Base-by-base conservation (phyloP, 139 green algal genomes). In the Asterochloris sp. region DNA sequence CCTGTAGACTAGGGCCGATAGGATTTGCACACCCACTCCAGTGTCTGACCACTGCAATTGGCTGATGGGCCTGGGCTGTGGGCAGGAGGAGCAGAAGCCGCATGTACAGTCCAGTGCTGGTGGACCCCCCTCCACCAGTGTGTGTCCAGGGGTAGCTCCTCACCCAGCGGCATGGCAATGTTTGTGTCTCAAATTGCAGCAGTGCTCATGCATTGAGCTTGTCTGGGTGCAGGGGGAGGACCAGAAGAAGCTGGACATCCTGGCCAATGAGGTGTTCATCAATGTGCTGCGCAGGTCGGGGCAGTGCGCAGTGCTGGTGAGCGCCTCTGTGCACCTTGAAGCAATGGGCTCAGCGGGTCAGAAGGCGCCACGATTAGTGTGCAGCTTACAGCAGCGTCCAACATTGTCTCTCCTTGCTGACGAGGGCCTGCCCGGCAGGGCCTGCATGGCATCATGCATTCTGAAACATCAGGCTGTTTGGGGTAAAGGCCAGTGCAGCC, bases 201-300 rank as follows among this genome's bases (percentile, higher is more conserved):
- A 19, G 24, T 78, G 29, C 21, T 63, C 15, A 28, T 68, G 19
- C n/a, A 0, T 0, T 78, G 14, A 29, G 27, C 11, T 24, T 78
- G 54, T 67, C 13, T 17, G 27, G 15, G 4, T 69, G 61, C 78
- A 89, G 87, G 90, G 90, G 12, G 90, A 94, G 77, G 89, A 94
- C 71, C 90, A 94, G 85, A 94, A 94, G 84, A 94, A 92, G 84
- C 84, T 94, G 79, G 91, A 94, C 78, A 54, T 94, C 60, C 69
- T 94, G n/a, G 87, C 91, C 74, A 94, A 94, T 79, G 90, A 94
- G 29, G 87, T 94, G 0, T 94, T 94, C 82, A 87, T 85, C 74
- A 93, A 93, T 47, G 78, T 87, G 67, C 85, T 92, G 73, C 66
- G 27, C 60, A 81, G 81, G 16, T 88, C 64, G 68, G 88, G 88